Evolutionary conservation across 345 rosid species (phyloP).

Genomic region (Citrus unshiu): DNA sequence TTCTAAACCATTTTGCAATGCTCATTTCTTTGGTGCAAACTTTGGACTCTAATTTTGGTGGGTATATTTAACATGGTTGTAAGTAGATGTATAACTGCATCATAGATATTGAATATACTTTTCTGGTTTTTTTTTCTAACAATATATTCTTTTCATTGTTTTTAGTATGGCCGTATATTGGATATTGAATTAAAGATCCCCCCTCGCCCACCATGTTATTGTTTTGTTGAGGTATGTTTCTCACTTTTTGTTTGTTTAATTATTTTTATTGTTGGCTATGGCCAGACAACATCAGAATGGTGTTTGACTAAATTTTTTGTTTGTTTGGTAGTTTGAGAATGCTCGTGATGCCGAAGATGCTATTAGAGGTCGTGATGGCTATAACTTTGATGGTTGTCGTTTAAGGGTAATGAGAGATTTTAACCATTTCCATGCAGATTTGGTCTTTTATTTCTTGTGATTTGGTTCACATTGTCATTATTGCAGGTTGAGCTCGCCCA

Average conservation of each 20-base stretch:
- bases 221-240: slow-evolving; percentile 83
- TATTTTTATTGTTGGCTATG: neutral
- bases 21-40: neutral
- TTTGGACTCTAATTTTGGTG: neutral
- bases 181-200: slow-evolving; percentile 95
- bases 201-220: slow-evolving; percentile 92
- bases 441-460: neutral
- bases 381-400: slow-evolving; percentile 72
- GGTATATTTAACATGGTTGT: neutral
- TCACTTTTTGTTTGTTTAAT: neutral
- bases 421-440: neutral
- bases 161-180: slow-evolving; percentile 83
- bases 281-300: neutral
- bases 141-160: neutral
- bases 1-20: neutral
- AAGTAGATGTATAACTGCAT: neutral
- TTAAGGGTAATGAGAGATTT: slow-evolving; percentile 44
- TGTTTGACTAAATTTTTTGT: slow-evolving; percentile 12
- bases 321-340: slow-evolving; percentile 47
- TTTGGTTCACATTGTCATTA: slow-evolving; percentile 11
- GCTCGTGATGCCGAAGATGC: slow-evolving; percentile 76
- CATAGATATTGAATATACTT: neutral
- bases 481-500: slow-evolving; percentile 97
- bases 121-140: neutral
- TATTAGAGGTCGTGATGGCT: slow-evolving; percentile 82